These are phyloP conservation scores for Tolypocladium paradoxum DNA, from an alignment of 2,329 filamentous ascomycete species.

Conservation along the genomic window DNA sequence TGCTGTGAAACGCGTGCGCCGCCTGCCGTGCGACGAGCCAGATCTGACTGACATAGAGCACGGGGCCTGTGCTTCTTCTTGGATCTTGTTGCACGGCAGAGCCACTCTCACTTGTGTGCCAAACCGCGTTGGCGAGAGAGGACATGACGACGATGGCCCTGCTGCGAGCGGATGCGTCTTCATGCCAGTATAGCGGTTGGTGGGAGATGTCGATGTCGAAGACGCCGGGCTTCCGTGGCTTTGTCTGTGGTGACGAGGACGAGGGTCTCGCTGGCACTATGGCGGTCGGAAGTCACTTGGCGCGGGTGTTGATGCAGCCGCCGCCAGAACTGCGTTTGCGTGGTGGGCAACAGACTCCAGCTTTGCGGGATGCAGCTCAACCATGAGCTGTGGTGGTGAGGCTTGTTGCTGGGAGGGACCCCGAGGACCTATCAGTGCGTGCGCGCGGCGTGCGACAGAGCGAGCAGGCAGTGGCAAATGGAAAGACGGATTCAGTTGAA, in stretches of 20 bases:
- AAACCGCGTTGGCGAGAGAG: not conserved
- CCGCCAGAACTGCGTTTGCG: constrained; percentile 8
- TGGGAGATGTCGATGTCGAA: too few relatives aligned
- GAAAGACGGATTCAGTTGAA: too few relatives aligned
- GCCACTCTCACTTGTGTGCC: too few relatives aligned
- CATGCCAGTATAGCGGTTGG: constrained; percentile 7
- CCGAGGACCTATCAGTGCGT: not conserved
- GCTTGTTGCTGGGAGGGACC: not conserved
- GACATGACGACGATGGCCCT: constrained; percentile 2
- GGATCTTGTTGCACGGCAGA: not conserved
- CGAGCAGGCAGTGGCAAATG: not conserved
- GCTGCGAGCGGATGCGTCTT: constrained; percentile 1
- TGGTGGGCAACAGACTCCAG: constrained; percentile 5
- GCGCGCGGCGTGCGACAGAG: not conserved
- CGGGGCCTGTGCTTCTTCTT: not conserved
- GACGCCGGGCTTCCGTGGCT: not conserved
- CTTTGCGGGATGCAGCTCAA: constrained; percentile 8
- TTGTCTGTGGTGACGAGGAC: not conserved
- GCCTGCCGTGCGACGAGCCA: not conserved
- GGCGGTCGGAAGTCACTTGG: constrained; percentile 5
- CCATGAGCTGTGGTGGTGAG: constrained; percentile 3
- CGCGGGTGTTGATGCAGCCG: constrained; percentile 3
- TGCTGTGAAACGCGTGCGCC: not conserved
- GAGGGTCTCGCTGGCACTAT: constrained; percentile 4
- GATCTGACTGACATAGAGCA: not conserved